Evolutionary conservation across 2,329 filamentous ascomycete genomes (phyloP).

Genomic region (Talaromyces atroroseus): DNA sequence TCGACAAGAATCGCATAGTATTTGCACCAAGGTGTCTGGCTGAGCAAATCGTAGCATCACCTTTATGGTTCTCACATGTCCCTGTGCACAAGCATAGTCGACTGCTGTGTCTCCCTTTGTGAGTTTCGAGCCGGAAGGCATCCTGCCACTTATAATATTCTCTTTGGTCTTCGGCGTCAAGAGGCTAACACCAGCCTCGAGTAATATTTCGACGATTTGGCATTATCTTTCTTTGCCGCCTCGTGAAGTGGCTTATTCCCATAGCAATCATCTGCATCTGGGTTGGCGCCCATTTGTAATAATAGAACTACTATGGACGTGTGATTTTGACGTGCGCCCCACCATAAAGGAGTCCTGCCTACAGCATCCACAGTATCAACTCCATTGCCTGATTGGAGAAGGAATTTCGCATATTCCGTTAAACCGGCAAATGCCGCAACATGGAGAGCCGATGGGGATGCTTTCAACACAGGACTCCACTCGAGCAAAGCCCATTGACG

Average conservation of each 20-base stretch:
- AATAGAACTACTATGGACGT: conserved; percentile 12
- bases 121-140: neutral
- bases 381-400: neutral
- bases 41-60: neutral
- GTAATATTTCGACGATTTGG: conserved; percentile 15
- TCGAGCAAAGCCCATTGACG: neutral
- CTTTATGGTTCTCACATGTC: neutral
- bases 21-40: neutral
- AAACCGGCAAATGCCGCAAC: conserved; percentile 1
- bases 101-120: neutral
- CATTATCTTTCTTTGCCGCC: conserved; percentile 15
- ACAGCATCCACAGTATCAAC: neutral
- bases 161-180: neutral
- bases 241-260: conserved; percentile 16
- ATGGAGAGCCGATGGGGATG: neutral
- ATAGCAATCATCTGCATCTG: conserved; percentile 6
- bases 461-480: neutral
- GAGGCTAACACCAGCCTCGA: conserved; percentile 15
- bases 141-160: neutral
- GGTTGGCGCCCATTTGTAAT: conserved; percentile 13
- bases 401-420: neutral
- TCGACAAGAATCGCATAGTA: neutral
- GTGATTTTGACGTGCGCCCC: conserved; percentile 6
- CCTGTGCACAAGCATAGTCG: neutral
- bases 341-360: neutral